A percentile compares a stretch with the other conserved stretches of the same genome.
Evolutionary conservation across 108 stramenopile species (phyloP).

Genomic region (Asterionellopsis glacialis): DNA sequence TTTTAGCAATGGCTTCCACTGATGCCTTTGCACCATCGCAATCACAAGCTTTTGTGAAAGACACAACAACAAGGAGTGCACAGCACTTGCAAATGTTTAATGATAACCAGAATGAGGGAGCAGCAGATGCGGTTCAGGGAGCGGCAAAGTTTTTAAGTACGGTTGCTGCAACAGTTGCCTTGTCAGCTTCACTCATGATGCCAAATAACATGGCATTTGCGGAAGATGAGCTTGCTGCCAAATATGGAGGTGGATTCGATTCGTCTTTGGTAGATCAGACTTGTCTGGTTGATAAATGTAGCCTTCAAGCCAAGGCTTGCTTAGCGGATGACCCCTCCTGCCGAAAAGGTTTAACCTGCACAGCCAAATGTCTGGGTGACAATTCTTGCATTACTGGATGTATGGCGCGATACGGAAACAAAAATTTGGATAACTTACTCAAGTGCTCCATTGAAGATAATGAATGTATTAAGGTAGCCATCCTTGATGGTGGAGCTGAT

Average conservation of each 20-base stretch:
- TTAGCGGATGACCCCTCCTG: conserved; percentile 80
- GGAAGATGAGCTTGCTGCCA: conserved; percentile 84
- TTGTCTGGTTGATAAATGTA: conserved; percentile 80
- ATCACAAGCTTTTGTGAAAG: not conserved
- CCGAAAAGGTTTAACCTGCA: conserved; percentile 90
- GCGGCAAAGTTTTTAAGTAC: not conserved
- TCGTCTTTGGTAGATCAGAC: conserved; percentile 81
- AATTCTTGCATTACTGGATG: conserved; percentile 94
- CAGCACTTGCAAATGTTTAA: not conserved
- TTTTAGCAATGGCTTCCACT: not conserved
- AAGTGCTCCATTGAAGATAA: conserved; percentile 96
- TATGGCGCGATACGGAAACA: conserved; percentile 93
- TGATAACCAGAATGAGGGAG: not conserved
- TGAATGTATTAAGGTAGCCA: conserved; percentile 96
- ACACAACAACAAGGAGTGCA: conserved; percentile 5
- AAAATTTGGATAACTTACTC: conserved; percentile 86
- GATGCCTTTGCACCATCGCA: conserved; percentile 4
- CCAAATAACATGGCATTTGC: conserved; percentile 46
- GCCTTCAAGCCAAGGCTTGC: conserved; percentile 82
- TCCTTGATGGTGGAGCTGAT: conserved; percentile 83
- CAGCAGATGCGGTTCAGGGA: not conserved
- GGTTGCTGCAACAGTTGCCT: conserved; percentile 7
- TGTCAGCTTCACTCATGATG: conserved; percentile 26
- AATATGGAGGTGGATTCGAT: conserved; percentile 83
- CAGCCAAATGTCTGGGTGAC: conserved; percentile 89